Conservation (phyloP, 2,329 filamentous ascomycete species). For the Beauveria caledonica region DNA sequence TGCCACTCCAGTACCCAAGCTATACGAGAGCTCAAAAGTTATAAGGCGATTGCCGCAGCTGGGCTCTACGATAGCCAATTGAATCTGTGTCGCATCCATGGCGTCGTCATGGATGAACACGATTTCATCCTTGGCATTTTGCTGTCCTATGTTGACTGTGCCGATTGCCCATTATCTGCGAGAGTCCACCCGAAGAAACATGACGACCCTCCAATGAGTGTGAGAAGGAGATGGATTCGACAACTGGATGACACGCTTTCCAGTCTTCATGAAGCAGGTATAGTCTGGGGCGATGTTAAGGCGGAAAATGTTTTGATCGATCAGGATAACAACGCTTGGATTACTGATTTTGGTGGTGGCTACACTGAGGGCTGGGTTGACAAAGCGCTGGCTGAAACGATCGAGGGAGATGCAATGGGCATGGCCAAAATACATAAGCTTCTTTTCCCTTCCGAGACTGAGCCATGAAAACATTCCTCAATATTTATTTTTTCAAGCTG, state of each 20-base stretch:
- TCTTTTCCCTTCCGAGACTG: not conserved
- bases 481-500: too few species aligned
- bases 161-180: not conserved
- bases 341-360: conserved; percentile 24
- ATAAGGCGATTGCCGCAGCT: conserved; percentile 13
- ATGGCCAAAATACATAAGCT: not conserved
- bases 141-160: conserved; percentile 12
- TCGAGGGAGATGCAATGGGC: not conserved
- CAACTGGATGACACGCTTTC: conserved; percentile 13
- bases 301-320: conserved; percentile 22
- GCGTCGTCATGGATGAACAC: conserved; percentile 15
- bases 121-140: conserved; percentile 14
- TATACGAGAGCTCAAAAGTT: conserved; percentile 13
- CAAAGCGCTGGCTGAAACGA: not conserved
- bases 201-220: conserved; percentile 8
- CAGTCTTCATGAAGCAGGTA: conserved; percentile 17
- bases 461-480: too few species aligned
- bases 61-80: conserved; percentile 8
- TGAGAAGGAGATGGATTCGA: conserved; percentile 14
- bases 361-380: conserved; percentile 21
- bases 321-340: conserved; percentile 20
- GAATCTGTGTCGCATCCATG: conserved; percentile 15
- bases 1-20: conserved; percentile 12
- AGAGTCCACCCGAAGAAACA: not conserved
- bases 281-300: conserved; percentile 9